Percentiles rank a stretch among this genome's conserved stretches.
These are phyloP conservation scores for Tetrahymena malaccensis DNA, from an alignment of 73 alveolate genomes.

Conservation along the genomic window DNA sequence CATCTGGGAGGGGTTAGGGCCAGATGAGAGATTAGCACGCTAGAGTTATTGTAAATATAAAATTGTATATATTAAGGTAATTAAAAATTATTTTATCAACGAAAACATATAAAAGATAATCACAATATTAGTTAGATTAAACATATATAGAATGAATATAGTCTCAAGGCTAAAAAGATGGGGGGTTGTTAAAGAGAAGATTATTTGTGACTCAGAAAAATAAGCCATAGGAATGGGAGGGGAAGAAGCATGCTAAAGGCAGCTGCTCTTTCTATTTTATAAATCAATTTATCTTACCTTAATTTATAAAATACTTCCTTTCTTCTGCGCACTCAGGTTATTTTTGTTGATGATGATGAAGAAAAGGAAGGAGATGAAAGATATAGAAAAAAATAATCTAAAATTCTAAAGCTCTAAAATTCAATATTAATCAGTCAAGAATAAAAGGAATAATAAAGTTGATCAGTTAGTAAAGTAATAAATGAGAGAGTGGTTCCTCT, in stretches of 20 bases:
- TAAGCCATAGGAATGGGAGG: not conserved
- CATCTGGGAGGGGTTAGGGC: not conserved
- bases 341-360: not conserved
- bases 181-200: not conserved
- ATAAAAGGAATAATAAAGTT: no score
- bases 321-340: not conserved
- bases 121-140: not conserved
- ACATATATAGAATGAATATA: not conserved
- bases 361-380: not conserved
- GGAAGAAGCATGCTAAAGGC: not conserved
- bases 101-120: not conserved
- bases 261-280: not conserved
- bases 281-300: not conserved
- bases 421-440: not conserved
- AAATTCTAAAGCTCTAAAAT: not conserved
- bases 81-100: not conserved
- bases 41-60: not conserved
- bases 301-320: not conserved
- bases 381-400: not conserved
- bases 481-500: not conserved
- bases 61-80: not conserved
- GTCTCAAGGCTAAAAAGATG: not conserved
- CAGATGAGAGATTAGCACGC: not conserved
- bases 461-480: not conserved
- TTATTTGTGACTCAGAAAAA: not conserved